Base-by-base conservation (phyloP, 2,329 filamentous ascomycete genomes). In the Arthrobotrys iridis region DNA sequence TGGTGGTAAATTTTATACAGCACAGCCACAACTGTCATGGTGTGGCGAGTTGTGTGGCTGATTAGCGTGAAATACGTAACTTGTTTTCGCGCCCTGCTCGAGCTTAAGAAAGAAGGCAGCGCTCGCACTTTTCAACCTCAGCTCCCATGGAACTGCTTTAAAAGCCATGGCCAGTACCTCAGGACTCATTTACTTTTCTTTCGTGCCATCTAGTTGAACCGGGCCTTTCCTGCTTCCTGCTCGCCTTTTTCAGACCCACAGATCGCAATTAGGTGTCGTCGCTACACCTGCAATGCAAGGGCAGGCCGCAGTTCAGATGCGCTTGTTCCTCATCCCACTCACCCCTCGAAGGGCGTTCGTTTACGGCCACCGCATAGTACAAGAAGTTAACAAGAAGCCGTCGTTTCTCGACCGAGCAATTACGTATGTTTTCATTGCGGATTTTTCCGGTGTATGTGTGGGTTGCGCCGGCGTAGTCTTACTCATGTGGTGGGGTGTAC, bases 271-370 rank as follows among this genome's bases (percentile, higher is more conserved):
- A 46, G 43, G 13, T 57, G 28, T 26, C 45, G 41, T 22, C 22
- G 30, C 52, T 26, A 55, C 48, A 48, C 48, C 30, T 63, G 24
- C 22, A 43, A 57, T 63, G 24, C 22, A 43, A 57, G 33, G 35
- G 46, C 62, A 41, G 63, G 45, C 70, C 55, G 70, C 50, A n/a
- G n/a, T n/a, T n/a, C 83, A 81, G 76, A 98, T 99, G 95, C 92
- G 93, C 82, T 87, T 99, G 83, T 97, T 93, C 84, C 89, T 99
- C 77, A 88, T 99, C 68, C 95, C 95, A 77, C 90, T 99, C 80
- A 96, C 94, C 73, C 96, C 93, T 78, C 89, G 91, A 81, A 91
- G 93, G 80, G 93, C 93, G 59, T 88, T 99, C 77, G 89, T 99
- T 80, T 98, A 97, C 85, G 96, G 92, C 83, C 91, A 97, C 81